These are phyloP conservation scores for Boletellus ananiceps DNA, from an alignment of 768 basidiomycete genomes.

Conservation along the genomic window DNA sequence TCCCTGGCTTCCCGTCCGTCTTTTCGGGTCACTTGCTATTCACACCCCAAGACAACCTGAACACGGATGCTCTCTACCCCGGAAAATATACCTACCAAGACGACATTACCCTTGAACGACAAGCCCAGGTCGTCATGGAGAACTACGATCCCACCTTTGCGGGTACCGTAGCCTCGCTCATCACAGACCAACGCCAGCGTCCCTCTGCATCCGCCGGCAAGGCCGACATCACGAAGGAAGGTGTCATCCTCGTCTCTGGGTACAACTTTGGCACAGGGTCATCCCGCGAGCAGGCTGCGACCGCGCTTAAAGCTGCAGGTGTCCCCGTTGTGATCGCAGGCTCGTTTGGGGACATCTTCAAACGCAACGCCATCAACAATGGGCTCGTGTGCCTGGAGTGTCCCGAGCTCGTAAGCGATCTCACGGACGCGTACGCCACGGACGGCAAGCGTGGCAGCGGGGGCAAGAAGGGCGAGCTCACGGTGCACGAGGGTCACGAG, in stretches of 20 bases:
- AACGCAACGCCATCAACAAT: conserved; percentile 98
- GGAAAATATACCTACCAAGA: conserved; percentile 99
- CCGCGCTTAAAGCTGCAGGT: conserved; percentile 91
- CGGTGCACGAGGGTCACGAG: conserved; percentile 66
- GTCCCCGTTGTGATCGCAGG: conserved; percentile 93
- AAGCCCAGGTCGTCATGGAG: conserved; percentile 98
- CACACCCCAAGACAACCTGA: conserved; percentile 93
- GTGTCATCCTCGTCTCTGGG: conserved; percentile 82
- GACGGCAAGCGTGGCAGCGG: conserved; percentile 75
- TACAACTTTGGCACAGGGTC: conserved; percentile 99
- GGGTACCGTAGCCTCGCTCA: conserved; percentile 52
- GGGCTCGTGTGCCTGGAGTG: conserved; percentile 93
- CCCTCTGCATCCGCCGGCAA: conserved; percentile 15
- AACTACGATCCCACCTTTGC: conserved; percentile 95
- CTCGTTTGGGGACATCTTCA: conserved; percentile 98
- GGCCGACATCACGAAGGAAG: conserved; percentile 40
- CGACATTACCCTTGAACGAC: conserved; percentile 91
- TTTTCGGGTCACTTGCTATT: conserved; percentile 90
- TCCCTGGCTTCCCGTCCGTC: conserved; percentile 75
- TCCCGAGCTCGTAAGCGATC: conserved; percentile 81
- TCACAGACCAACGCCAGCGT: conserved; percentile 20
- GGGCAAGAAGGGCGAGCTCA: conserved; percentile 76
- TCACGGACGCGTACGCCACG: conserved; percentile 71
- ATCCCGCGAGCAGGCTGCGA: conserved; percentile 97
- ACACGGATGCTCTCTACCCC: conserved; percentile 97